A percentile compares a stretch with the other conserved stretches of the same genome.
These are phyloP conservation scores for Hsuehochloa calcarea DNA, from an alignment of 176 grass and related monocot species.

Conservation along the genomic window DNA sequence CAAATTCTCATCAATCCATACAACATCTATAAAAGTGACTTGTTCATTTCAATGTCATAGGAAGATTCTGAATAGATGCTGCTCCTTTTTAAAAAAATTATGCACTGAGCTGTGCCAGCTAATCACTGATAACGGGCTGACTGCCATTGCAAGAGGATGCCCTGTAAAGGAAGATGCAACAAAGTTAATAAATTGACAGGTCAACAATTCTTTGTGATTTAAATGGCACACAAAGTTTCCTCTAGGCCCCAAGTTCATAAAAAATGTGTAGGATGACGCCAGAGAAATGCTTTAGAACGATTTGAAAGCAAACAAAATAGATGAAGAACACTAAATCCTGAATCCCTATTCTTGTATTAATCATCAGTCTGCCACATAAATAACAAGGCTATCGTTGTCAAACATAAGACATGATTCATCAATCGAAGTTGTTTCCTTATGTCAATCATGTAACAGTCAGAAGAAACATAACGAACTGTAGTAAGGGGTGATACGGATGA, in stretches of 20 bases:
- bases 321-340: neutral
- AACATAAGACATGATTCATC: neutral
- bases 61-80: no score
- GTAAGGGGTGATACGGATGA: neutral
- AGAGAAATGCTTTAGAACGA: neutral
- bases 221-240: neutral
- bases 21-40: no score
- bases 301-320: neutral
- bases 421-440: neutral
- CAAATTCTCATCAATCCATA: no score
- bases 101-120: no score
- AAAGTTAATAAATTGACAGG: conserved; percentile 6
- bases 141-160: conserved; percentile 14
- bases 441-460: neutral
- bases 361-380: neutral
- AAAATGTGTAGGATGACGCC: neutral
- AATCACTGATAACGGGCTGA: no score
- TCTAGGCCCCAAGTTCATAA: neutral
- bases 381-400: neutral
- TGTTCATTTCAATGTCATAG: no score
- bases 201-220: conserved; percentile 2
- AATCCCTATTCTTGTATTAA: neutral
- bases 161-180: conserved; percentile 34
- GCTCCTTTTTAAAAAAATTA: no score
- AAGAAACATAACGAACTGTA: neutral